Base-by-base conservation (phyloP, 495 filamentous ascomycete species). In the Podospora australis region DNA sequence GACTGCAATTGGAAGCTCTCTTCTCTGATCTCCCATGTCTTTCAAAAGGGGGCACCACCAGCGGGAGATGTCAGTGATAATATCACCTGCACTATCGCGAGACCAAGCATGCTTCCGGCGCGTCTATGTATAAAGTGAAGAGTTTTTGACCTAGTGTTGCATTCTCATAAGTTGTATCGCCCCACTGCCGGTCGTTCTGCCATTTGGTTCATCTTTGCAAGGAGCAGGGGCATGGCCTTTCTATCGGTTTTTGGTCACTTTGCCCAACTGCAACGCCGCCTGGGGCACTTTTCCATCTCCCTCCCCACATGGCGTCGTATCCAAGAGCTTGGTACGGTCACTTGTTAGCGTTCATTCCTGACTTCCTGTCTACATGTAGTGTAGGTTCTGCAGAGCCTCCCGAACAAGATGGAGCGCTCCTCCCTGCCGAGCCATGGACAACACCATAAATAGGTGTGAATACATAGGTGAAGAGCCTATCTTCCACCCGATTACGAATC, bases 291-390 rank as follows among this genome's bases (percentile, higher is more conserved):
- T n/a, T 30, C 28, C 28, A 7, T 30, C n/a, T n/a, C n/a, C 17
- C 26, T 20, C 19, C 19, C 43, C 50, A 53, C 46, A 53, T 53
- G 45, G 50, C 34, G 32, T 32, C 14, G 41, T 19, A 35, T 35
- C 52, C 52, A 41, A 49, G 35, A 21, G 34, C 52, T 45, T 49
- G 52, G 52, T 7, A 49, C 34, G 30, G 23, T n/a, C n/a, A 28
- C 23, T 16, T 16, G 13, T 45, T 46, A 43, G 40, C 24, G 40
- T 23, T 16, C 40, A n/a, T 43, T 28, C 23, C 22, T 24, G 23
- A 13, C n/a, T 43, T 43, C n/a, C n/a, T n/a, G n/a, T n/a, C n/a
- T n/a, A n/a, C n/a, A n/a, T n/a, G n/a, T n/a, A n/a, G n/a, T n/a
- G n/a, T n/a, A n/a, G n/a, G n/a, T n/a, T n/a, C 40, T 16, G 7